Evolutionary conservation across 768 basidiomycete genomes (phyloP).

Genomic region (Boletus pseudopeckii): DNA sequence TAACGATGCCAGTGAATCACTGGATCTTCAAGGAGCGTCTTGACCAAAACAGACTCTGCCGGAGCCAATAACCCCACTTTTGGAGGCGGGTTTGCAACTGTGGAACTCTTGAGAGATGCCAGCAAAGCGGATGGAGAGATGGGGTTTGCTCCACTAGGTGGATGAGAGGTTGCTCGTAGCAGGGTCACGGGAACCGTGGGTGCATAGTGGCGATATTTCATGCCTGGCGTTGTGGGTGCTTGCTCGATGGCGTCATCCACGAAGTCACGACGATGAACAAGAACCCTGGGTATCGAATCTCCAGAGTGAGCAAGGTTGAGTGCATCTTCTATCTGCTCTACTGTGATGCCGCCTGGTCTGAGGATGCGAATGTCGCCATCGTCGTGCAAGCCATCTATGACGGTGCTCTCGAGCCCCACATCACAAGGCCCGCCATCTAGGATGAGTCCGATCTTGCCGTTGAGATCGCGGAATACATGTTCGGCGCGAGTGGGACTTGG

Average conservation of each 20-base stretch:
- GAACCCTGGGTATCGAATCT: constrained; percentile 49
- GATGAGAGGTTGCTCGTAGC: constrained; percentile 49
- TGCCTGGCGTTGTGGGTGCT: constrained; percentile 92
- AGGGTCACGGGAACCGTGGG: constrained; percentile 85
- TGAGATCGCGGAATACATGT: constrained; percentile 79
- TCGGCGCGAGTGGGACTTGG: constrained; percentile 89
- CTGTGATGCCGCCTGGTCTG: constrained; percentile 88
- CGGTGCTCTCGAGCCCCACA: constrained; percentile 94
- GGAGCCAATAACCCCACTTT: constrained; percentile 71
- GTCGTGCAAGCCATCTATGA: constrained; percentile 78
- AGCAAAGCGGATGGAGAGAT: constrained; percentile 39
- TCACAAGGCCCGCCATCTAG: constrained; percentile 90
- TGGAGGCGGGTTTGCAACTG: not conserved
- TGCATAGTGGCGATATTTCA: constrained; percentile 99
- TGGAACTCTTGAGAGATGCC: constrained; percentile 37
- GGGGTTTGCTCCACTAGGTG: constrained; percentile 35
- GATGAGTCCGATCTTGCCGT: constrained; percentile 70
- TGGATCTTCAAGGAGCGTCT: constrained; percentile 26
- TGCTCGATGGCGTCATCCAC: constrained; percentile 63
- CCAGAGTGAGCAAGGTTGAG: constrained; percentile 42
- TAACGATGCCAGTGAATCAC: constrained; percentile 57
- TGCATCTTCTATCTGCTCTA: constrained; percentile 75
- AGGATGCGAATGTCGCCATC: constrained; percentile 79
- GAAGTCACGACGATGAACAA: constrained; percentile 82
- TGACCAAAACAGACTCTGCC: constrained; percentile 48